Evolutionary conservation across 1,284 basidiomycete species (phyloP), one percentile per base, ranked within the genome.

Genomic region (Cutaneotrichosporon mucoides): DNA sequence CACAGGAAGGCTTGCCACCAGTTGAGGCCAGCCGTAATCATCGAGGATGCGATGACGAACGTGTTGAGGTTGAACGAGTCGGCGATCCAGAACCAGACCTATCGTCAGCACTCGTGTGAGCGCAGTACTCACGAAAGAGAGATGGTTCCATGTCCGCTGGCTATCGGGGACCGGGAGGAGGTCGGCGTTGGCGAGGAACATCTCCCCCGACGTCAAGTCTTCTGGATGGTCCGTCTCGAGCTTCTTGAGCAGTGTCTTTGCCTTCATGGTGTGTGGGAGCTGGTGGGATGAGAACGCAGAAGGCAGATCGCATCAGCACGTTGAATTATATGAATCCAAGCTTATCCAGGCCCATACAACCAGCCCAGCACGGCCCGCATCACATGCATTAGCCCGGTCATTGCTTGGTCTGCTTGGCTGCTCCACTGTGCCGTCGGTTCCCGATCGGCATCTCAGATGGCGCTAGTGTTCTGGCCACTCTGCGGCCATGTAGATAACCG

Each of bases 21-120:
- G 0, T 84, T 86, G 33, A 91, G 81, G 3, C 88, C 88, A 9
- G 85, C 78, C 57, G 85, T 83, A 46, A 88, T 84, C 87, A 90
- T 88, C 6, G 86, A 86, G 0, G 65, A 67, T 2, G 69, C 66
- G 44, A 82, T 87, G 67, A 79, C 69, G 62, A 79, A 89, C 80
- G 86, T 88, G 77, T 87, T 88, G 69, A 90, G 82, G 72, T 90
- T 90, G 81, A 90, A 89, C 65, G 83, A 85, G 76, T 89, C 88
- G 47, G 87, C 86, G 55, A 48, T 36, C 46, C 46, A 48, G 34
- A 48, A 48, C 43, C 43, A 35, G 33, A 48, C 33, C 46, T 36
- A 9, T 8, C 33, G 46, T 48, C 33, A 48, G 46, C 24, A 8
- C 10, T 47, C 11, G 7, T 8, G 35, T 2, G 34, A n/a, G 9